phyloP scores from a whole-genome alignment of 176 grass and related monocot genomes.

The Musa troglodytarum region DNA sequence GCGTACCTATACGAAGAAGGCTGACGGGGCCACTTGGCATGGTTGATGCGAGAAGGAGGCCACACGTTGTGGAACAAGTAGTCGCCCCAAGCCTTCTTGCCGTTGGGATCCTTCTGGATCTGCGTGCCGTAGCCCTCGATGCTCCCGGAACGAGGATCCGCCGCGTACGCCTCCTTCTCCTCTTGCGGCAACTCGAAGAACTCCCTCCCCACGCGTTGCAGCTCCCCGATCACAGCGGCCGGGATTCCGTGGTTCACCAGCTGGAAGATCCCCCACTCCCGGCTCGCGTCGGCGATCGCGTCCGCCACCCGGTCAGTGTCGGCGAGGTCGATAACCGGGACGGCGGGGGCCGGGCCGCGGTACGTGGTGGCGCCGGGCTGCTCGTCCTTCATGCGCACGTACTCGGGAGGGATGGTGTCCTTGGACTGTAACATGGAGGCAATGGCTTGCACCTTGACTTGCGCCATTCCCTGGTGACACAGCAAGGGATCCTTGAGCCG shows the following conservation, averaged over 20 bases:
- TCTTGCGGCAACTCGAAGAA: conserved; percentile 64
- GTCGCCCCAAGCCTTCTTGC: conserved; percentile 75
- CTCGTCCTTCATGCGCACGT: conserved; percentile 43
- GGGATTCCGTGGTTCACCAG: conserved; percentile 74
- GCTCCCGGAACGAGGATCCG: conserved; percentile 23
- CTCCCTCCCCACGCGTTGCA: conserved; percentile 61
- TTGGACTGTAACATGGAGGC: conserved; percentile 8
- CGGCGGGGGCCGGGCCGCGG: conserved; percentile 26
- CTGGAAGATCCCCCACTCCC: conserved; percentile 76
- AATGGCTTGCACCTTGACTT: conserved; percentile 34
- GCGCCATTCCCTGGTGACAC: conserved; percentile 5
- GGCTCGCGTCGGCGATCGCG: conserved; percentile 30
- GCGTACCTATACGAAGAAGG: background rate
- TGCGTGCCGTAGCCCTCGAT: conserved; percentile 58
- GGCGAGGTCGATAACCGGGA: conserved; percentile 57
- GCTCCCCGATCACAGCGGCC: conserved; percentile 25
- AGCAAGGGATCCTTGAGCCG: no score
- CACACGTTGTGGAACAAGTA: conserved; percentile 65
- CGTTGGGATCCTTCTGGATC: conserved; percentile 29
- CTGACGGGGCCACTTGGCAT: conserved; percentile 34
- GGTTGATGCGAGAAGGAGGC: conserved; percentile 35
- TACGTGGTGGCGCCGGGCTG: conserved; percentile 43
- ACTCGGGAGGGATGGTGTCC: conserved; percentile 37
- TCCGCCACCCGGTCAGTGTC: background rate
- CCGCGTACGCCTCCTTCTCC: conserved; percentile 44